Percentiles rank a stretch among this genome's conserved stretches.
Conservation (phyloP, 257 asterid genomes). For the Lantana camara region DNA sequence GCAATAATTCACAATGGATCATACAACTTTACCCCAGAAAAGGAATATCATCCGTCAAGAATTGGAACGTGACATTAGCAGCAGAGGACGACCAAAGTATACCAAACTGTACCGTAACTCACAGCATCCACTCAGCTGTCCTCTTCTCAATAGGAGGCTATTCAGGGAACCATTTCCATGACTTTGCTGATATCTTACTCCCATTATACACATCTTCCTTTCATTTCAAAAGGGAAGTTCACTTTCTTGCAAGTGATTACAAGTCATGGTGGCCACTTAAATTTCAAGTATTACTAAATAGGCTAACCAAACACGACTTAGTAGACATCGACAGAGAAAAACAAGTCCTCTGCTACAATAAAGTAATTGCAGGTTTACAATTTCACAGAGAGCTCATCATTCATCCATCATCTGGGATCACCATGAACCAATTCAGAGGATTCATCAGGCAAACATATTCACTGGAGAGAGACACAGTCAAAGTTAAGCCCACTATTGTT, state of each 20-base stretch:
- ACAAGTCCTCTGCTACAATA: conserved; percentile 50
- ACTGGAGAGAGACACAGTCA: conserved; percentile 38
- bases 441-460: conserved; percentile 53
- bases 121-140: conserved; percentile 46
- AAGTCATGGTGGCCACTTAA: conserved; percentile 65
- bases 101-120: conserved; percentile 49
- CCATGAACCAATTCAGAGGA: conserved; percentile 53
- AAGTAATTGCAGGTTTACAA: conserved; percentile 46
- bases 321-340: conserved; percentile 47
- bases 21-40: conserved; percentile 36
- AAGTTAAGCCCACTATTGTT: neutral
- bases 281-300: conserved; percentile 35
- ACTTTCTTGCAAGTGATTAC: conserved; percentile 59
- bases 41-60: conserved; percentile 40
- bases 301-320: conserved; percentile 45
- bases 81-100: conserved; percentile 7
- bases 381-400: conserved; percentile 48
- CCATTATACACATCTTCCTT: conserved; percentile 60
- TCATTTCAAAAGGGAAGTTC: conserved; percentile 44
- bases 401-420: conserved; percentile 4
- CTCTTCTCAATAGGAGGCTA: conserved; percentile 69
- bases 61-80: conserved; percentile 54
- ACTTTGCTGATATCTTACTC: conserved; percentile 55
- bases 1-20: neutral
- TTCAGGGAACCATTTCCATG: conserved; percentile 78